Evolutionary conservation across 75 land plant genomes (phyloP).

Genomic region (Adiantum capillusveneris): DNA sequence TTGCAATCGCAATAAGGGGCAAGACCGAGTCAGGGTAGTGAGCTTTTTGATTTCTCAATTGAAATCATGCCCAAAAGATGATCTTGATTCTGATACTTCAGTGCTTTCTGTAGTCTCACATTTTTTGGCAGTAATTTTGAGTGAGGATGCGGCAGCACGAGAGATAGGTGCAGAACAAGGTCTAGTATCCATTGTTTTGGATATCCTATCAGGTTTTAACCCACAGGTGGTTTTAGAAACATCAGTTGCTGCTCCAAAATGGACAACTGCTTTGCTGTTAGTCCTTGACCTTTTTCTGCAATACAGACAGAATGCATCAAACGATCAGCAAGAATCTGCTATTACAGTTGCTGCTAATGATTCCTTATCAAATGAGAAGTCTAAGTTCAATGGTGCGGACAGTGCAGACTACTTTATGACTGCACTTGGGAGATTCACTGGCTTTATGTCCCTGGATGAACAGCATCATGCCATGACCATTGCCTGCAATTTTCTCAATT

Average conservation of each 20-base stretch:
- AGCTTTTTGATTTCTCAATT: slow-evolving; percentile 62
- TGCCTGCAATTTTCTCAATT: slow-evolving; percentile 60
- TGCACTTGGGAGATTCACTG: slow-evolving; percentile 22
- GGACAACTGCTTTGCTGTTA: slow-evolving; percentile 83
- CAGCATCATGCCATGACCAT: slow-evolving; percentile 72
- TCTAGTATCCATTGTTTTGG: slow-evolving; percentile 50
- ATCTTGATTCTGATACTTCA: slow-evolving; percentile 20
- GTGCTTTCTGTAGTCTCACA: slow-evolving; percentile 70
- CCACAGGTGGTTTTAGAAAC: slow-evolving; percentile 16
- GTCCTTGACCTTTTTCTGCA: slow-evolving; percentile 77
- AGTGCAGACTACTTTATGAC: slow-evolving; percentile 16
- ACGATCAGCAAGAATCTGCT: not conserved
- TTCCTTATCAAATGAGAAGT: slow-evolving; percentile 10
- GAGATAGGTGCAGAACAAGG: slow-evolving; percentile 76
- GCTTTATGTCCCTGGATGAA: slow-evolving; percentile 45
- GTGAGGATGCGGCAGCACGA: slow-evolving; percentile 74
- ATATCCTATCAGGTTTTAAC: slow-evolving; percentile 52
- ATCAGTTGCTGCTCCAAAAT: slow-evolving; percentile 55
- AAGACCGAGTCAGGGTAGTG: slow-evolving; percentile 56
- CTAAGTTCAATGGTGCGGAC: not conserved
- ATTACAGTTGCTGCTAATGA: slow-evolving; percentile 13
- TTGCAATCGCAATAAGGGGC: slow-evolving; percentile 86
- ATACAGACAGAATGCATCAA: slow-evolving; percentile 41
- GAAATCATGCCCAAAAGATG: slow-evolving; percentile 33
- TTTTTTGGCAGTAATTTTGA: slow-evolving; percentile 79